Base-by-base conservation (phyloP, 192 early-diverging fungal genomes). In the Coemansia sp. region DNA sequence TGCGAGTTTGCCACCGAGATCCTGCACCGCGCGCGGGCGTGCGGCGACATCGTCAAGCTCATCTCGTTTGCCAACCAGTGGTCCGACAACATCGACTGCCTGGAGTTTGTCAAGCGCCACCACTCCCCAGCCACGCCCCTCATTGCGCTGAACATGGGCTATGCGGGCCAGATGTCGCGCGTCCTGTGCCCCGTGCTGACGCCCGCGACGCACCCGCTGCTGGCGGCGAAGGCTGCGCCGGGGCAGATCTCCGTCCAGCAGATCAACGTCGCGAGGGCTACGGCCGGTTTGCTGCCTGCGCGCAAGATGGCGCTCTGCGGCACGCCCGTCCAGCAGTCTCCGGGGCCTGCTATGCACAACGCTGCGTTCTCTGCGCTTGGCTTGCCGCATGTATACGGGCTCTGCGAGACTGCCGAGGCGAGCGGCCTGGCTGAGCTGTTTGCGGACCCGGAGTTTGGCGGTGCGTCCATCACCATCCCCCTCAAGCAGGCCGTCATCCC, bases 141-240 rank as follows among this genome's bases (percentile, higher is more conserved):
- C 69, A 97, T 99, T 69, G 93, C 95, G 0, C 81, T 99, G 36
- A 95, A 97, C 79, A 99, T 99, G 98, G 93, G 94, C 10, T 77
- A 87, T 19, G 54, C 79, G 6, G 98, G 98, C n/a, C 95, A 94
- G 78, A 75, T 95, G 37, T 95, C 95, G 1, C 90, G 96, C 39
- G 90, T 93, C 1, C 78, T 97, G 56, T 98, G 98, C 78, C 87
- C 86, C n/a, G 91, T 89, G 67, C 71, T 98, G 57, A 97, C 98
- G 3, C 98, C 98, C 6, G 94, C 97, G 24, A 99, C 96, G 2
- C 98, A 99, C 66, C 77, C 89, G 24, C 68, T 81, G 21, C 73
- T 99, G 56, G 89, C 93, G 8, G 72, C 81, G 2, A 85, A 86
- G 34, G 96, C 97, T 9, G 98, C 98, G 3, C 94, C 96, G 6